Percentiles rank a stretch among this genome's conserved stretches.
These are phyloP conservation scores for Tetramitus jugosus DNA, from an alignment of 208 protist genomes.

Conservation along the genomic window DNA sequence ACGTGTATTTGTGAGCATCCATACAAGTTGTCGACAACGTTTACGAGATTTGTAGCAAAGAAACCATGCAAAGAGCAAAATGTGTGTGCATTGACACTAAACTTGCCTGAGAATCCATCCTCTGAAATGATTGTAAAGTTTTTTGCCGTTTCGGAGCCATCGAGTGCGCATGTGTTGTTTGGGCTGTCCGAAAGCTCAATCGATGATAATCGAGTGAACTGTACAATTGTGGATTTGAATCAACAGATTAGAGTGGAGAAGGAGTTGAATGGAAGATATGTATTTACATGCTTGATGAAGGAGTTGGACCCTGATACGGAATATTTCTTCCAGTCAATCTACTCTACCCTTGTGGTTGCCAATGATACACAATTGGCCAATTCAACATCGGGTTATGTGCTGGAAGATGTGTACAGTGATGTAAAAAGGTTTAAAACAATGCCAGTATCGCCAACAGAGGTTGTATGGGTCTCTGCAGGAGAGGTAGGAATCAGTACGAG, in stretches of 20 bases:
- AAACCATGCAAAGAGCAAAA: background rate
- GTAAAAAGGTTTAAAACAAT: background rate
- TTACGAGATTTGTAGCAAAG: background rate
- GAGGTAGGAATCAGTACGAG: background rate
- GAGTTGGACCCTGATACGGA: background rate
- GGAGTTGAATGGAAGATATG: background rate
- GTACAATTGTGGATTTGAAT: background rate
- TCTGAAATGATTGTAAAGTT: conserved; percentile 22
- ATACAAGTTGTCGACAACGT: background rate
- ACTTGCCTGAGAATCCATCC: background rate
- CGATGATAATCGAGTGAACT: background rate
- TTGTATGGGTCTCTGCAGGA: background rate
- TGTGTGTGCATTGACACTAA: background rate
- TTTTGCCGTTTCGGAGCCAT: background rate
- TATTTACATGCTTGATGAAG: background rate
- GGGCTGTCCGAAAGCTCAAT: too few species aligned
- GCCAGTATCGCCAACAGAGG: too few species aligned
- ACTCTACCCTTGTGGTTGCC: background rate
- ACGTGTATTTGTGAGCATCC: background rate
- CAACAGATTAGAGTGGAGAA: background rate
- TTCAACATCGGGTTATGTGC: background rate
- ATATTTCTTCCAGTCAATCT: background rate
- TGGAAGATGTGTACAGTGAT: too few species aligned
- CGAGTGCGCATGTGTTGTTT: background rate
- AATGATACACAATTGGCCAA: background rate